Base-by-base conservation (phyloP, 1,139 yeast species). In the Suhomyces yuchorum region DNA sequence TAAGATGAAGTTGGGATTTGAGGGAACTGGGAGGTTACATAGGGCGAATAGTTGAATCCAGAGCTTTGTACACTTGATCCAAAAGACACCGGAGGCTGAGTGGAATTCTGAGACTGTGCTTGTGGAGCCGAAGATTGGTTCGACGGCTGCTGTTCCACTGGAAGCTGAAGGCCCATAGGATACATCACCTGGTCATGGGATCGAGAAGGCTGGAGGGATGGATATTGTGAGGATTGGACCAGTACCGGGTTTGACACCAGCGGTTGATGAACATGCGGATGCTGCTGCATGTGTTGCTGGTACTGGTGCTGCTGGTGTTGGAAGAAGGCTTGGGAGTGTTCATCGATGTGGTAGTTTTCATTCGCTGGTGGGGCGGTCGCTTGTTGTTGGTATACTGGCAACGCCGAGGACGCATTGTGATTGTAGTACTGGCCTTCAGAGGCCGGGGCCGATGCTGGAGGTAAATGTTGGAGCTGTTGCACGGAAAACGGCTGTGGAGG, bases 301-400 rank as follows among this genome's bases (percentile, higher is more conserved):
- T 44, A 47, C 42, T 44, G 51, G 17, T 47, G 49, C 24, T 51
- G 55, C 38, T 50, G 56, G 23, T 48, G 49, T 18, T 43, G 45
- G 35, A 47, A 47, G 26, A 40, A 47, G 8, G 50, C 47, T 37
- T 43, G 47, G 28, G 38, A 38, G 22, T 48, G 48, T 22, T 48
- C 46, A 28, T 48, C 51, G 12, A 42, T 33, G 33, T 17, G 14
- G 35, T 41, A 44, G 18, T 28, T 12, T 15, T 43, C 44, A 9
- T 42, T 15, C 9, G 44, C 26, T 40, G 34, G 30, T 23, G 38
- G 40, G 11, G 20, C 17, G 24, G 24, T 24, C 18, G 40, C 34
- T 12, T 43, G 39, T 23, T 40, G 41, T 3, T 28, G 37, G 15
- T 30, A 43, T 28, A 37, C 22, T 4, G 36, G 36, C 23, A 37